Evolutionary conservation across 176 grass and related monocot species (phyloP).

Genomic region (Paspalum vaginatum): DNA sequence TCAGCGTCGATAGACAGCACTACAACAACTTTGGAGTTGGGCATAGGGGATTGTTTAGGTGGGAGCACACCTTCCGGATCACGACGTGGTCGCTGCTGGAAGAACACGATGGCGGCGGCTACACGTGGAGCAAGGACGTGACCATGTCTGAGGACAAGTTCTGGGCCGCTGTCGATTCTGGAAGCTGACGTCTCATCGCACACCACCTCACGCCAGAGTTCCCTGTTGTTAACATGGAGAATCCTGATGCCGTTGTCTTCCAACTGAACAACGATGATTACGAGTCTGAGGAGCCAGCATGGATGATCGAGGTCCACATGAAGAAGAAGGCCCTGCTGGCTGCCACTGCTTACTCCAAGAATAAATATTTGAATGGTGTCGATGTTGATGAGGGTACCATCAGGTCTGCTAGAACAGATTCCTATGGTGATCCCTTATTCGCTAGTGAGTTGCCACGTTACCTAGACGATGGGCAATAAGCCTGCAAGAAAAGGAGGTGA

Average conservation of each 20-base stretch:
- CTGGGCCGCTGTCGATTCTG: neutral
- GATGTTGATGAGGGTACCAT: too few species aligned
- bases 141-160: neutral
- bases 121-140: too few species aligned
- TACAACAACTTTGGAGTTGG: neutral
- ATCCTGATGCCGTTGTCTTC: neutral
- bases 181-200: neutral
- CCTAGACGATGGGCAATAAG: too few species aligned
- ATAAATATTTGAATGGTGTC: neutral
- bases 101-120: too few species aligned
- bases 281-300: neutral
- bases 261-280: neutral
- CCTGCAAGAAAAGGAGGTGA: too few species aligned
- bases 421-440: too few species aligned
- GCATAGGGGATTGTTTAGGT: neutral
- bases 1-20: neutral
- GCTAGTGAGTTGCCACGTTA: too few species aligned
- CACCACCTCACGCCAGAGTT: neutral
- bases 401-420: too few species aligned
- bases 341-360: neutral
- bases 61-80: neutral
- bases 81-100: too few species aligned
- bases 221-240: neutral
- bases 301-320: conserved; percentile 3
- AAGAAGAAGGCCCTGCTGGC: too few species aligned